Conservation (phyloP, 2,329 filamentous ascomycete genomes). For the Sclerotinia nivalis region DNA sequence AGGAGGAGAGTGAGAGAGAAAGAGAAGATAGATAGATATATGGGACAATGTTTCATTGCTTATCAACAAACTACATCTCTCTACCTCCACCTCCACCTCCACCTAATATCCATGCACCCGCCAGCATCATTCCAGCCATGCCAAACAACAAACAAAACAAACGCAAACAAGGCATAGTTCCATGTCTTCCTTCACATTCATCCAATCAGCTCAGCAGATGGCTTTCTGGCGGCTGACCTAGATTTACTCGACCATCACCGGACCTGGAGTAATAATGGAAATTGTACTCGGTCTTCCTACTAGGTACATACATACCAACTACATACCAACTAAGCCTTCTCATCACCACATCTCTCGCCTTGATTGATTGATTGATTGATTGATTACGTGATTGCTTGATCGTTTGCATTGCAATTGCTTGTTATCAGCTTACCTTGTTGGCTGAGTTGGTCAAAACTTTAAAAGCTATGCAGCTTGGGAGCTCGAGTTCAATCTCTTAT, state of each 20-base stretch:
- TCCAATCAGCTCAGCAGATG: background rate
- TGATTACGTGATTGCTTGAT: too few relatives aligned
- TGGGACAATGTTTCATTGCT: slow-evolving; percentile 10
- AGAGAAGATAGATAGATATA: background rate
- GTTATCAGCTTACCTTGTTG: background rate
- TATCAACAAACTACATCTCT: background rate
- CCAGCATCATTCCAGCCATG: slow-evolving; percentile 3
- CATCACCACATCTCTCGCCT: background rate
- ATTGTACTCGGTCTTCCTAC: background rate
- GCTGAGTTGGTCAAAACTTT: slow-evolving; percentile 8
- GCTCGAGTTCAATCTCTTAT: slow-evolving; percentile 8
- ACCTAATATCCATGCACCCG: background rate
- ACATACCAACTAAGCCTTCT: background rate
- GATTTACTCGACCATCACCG: background rate
- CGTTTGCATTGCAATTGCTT: too few relatives aligned
- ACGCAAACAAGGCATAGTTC: background rate
- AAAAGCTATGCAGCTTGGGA: background rate
- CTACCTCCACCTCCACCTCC: background rate
- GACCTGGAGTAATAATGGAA: slow-evolving; percentile 5
- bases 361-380: background rate
- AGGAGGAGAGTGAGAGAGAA: background rate
- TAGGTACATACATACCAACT: too few relatives aligned
- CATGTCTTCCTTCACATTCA: background rate
- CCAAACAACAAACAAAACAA: slow-evolving; percentile 4
- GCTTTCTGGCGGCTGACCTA: slow-evolving; percentile 4